Evolutionary conservation across 345 rosid species (phyloP), one percentile per base, ranked within the genome.

Genomic region (Lepidium didymum): DNA sequence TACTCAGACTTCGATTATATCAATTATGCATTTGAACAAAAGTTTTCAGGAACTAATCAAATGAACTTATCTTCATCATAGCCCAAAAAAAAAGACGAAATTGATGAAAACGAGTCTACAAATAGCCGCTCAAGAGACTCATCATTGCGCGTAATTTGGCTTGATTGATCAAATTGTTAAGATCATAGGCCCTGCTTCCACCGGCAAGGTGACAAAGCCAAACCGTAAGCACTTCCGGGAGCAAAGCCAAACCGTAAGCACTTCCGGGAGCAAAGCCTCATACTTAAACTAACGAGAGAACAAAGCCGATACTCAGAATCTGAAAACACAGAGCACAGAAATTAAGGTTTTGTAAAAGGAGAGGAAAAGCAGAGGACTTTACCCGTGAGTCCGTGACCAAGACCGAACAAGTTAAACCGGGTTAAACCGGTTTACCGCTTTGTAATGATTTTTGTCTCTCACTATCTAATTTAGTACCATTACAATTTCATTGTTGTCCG

Each of bases 241-340:
- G n/a, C n/a, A n/a, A n/a, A n/a, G n/a, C n/a, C n/a, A n/a, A n/a
- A n/a, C n/a, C n/a, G n/a, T n/a, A n/a, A n/a, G 8, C 21, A 53
- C 51, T 66, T 62, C 67, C 60, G 43, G 77, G 82, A 67, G 77
- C 77, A 71, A 42, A 68, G n/a, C n/a, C n/a, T n/a, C n/a, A n/a
- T n/a, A n/a, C n/a, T n/a, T n/a, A n/a, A n/a, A n/a, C n/a, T n/a
- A n/a, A n/a, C n/a, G n/a, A n/a, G n/a, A n/a, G n/a, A n/a, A n/a
- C n/a, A n/a, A n/a, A n/a, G 72, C 69, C 79, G 3, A 25, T 1
- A 2, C 27, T 25, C 0, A 21, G 23, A 3, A 3, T 21, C 23
- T 21, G 23, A 21, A 21, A 21, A n/a, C 27, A 21, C 58, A 33
- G 8, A 31, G 13, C 41, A 0, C n/a, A 7, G 60, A 55, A 23